Conservation (phyloP, 2,329 filamentous ascomycete genomes). For the Coniosporium tulheliwenetii region DNA sequence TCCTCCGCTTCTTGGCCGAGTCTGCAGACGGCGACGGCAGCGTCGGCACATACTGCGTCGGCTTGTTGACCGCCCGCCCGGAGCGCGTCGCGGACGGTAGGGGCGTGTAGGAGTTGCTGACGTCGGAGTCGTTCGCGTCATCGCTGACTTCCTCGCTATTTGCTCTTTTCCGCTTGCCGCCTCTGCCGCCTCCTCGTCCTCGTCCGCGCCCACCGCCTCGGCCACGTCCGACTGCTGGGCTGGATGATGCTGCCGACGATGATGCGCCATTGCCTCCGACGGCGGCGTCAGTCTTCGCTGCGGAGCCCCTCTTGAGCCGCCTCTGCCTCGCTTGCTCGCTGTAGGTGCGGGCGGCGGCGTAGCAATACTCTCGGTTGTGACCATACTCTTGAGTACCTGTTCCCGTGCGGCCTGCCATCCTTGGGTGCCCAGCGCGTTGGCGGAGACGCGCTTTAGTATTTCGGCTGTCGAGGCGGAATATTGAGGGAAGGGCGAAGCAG, state of each 20-base stretch:
- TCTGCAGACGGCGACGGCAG: slow-evolving; percentile 28
- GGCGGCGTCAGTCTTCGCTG: background rate
- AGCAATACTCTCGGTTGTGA: slow-evolving; percentile 26
- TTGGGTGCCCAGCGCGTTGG: slow-evolving; percentile 19
- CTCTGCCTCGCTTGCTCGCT: slow-evolving; percentile 1
- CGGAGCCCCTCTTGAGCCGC: background rate
- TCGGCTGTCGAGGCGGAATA: slow-evolving; percentile 21
- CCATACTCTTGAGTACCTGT: slow-evolving; percentile 28
- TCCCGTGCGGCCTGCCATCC: slow-evolving; percentile 30
- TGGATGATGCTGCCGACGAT: slow-evolving; percentile 9
- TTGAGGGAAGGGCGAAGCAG: background rate
- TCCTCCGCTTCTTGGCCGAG: slow-evolving; percentile 36
- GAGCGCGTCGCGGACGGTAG: slow-evolving; percentile 58
- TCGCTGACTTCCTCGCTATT: slow-evolving; percentile 10
- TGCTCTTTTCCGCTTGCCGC: slow-evolving; percentile 13
- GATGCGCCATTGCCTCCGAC: slow-evolving; percentile 4
- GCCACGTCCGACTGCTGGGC: slow-evolving; percentile 4
- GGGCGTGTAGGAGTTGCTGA: slow-evolving; percentile 32
- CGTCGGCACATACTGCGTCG: slow-evolving; percentile 45
- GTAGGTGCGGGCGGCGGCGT: slow-evolving; percentile 15
- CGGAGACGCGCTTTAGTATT: slow-evolving; percentile 21
- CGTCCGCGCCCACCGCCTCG: slow-evolving; percentile 21
- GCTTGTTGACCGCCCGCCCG: slow-evolving; percentile 54
- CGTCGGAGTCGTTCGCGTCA: slow-evolving; percentile 17
- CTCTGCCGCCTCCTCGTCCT: slow-evolving; percentile 6